Base-by-base conservation (phyloP, 176 grass and related monocot species). In the Ensete ventricosum region DNA sequence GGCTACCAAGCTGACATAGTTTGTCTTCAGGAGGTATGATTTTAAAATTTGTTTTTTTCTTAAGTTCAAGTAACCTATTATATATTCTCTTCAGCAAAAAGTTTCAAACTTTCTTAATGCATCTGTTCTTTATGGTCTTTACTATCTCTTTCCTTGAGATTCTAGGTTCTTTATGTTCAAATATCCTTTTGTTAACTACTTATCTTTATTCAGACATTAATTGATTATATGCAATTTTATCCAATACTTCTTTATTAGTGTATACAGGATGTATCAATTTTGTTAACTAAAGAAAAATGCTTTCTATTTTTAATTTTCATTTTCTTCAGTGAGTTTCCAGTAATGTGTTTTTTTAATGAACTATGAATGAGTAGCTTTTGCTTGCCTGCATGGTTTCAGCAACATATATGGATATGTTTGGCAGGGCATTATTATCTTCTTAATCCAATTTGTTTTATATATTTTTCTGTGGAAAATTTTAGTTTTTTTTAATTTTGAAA, bases 1-100 rank as follows among this genome's bases (percentile, higher is more conserved):
- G 91, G 91, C 24, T 99, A 99, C 72, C 96, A 91, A 83, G 91
- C 96, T 53, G 96, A 99, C 81, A 99, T 99, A 62, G 87, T 99
- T 64, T 99, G 96, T 80, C 96, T 99, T 76, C 96, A 99, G 74
- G 96, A 99, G 91, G 96, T 99, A 88, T 53, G 14, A 80, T 29
- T 27, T 55, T 66, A 8, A 16, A 74, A 25, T 16, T 54, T 4
- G 2, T 74, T 74, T 23, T 16, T 54, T 74, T 55, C 21, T 9
- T 55, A 43, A 43, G 7, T 3, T 34, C 23, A 50, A 27, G 24
- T 27, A 27, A 34, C 1, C 5, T 60, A 8, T n/a, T 6, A 57
- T 6, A 43, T 43, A 43, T 43, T 43, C 34, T 43, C 34, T 43
- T 57, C 3, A 57, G 11, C 5, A n/a, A 17, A 60, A 60, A 20